These are phyloP conservation scores for Thelephora ganbajun DNA, from an alignment of 768 basidiomycete species.

Conservation along the genomic window DNA sequence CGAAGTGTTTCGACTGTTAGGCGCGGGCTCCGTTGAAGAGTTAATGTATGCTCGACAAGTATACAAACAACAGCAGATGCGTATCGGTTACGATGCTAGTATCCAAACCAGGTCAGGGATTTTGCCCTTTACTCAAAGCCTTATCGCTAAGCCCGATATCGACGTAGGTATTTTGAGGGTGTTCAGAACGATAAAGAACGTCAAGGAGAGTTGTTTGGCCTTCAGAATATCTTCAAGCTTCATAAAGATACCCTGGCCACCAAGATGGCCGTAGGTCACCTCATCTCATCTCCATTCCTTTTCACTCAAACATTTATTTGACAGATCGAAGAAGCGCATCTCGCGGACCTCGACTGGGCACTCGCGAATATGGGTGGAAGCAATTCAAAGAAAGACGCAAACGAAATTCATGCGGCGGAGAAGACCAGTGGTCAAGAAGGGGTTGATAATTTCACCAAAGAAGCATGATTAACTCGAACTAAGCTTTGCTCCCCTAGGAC, in stretches of 20 bases:
- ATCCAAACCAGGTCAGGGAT: slow-evolving; percentile 55
- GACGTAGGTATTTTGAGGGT: slow-evolving; percentile 59
- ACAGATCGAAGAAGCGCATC: slow-evolving; percentile 66
- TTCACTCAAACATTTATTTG: not conserved
- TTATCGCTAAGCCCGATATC: not conserved
- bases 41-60: slow-evolving; percentile 81
- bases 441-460: slow-evolving; percentile 5
- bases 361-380: slow-evolving; percentile 41
- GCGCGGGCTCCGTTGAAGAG: slow-evolving; percentile 80
- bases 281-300: not conserved
- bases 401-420: slow-evolving; percentile 23
- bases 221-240: slow-evolving; percentile 74
- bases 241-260: slow-evolving; percentile 59
- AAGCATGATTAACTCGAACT: not conserved
- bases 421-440: slow-evolving; percentile 8
- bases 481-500: slow-evolving; percentile 18
- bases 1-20: slow-evolving; percentile 68
- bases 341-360: slow-evolving; percentile 73
- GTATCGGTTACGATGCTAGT: slow-evolving; percentile 77
- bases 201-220: slow-evolving; percentile 76
- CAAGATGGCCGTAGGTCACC: slow-evolving; percentile 46
- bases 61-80: slow-evolving; percentile 90
- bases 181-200: slow-evolving; percentile 64
- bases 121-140: not conserved
- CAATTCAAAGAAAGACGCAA: slow-evolving; percentile 26